These are phyloP conservation scores for Amaranthus tricolor DNA, from an alignment of 179 eudicot genomes.

Conservation along the genomic window DNA sequence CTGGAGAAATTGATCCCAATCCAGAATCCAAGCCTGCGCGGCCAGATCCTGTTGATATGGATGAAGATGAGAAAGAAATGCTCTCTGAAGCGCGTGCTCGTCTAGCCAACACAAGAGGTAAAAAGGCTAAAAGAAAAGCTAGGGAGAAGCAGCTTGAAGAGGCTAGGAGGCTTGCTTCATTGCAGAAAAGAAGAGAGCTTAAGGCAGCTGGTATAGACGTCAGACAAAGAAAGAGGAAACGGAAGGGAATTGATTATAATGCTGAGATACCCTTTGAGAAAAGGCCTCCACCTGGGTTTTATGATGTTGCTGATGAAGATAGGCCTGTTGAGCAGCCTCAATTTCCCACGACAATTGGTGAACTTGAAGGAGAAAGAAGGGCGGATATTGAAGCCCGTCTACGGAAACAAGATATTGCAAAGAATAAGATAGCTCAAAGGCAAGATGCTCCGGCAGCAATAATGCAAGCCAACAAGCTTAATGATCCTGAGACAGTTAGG, in stretches of 20 bases:
- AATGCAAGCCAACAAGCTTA: conserved; percentile 91
- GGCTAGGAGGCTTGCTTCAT: conserved; percentile 97
- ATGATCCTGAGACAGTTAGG: conserved; percentile 92
- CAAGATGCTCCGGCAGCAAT: conserved; percentile 97
- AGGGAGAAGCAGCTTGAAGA: conserved; percentile 99
- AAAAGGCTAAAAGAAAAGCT: conserved; percentile 98
- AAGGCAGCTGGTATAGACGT: conserved; percentile 96
- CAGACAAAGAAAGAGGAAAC: conserved; percentile 83
- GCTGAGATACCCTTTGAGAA: conserved; percentile 98
- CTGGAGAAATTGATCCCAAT: conserved; percentile 99
- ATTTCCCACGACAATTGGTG: conserved; percentile 92
- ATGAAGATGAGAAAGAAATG: conserved; percentile 99
- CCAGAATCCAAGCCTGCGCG: conserved; percentile 99
- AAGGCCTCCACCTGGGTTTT: conserved; percentile 93
- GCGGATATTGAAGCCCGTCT: conserved; percentile 85
- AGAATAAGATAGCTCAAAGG: conserved; percentile 85
- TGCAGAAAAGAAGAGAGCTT: conserved; percentile 95
- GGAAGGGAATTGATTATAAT: conserved; percentile 95
- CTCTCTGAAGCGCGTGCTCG: conserved; percentile 98
- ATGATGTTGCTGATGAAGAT: conserved; percentile 77
- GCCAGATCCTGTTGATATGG: conserved; percentile 99
- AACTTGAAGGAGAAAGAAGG: conserved; percentile 94
- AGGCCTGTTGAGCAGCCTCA: conserved; percentile 71
- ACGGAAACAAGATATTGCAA: conserved; percentile 90
- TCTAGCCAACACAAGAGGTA: conserved; percentile 93